A percentile compares a stretch with the other conserved stretches of the same genome.
Conservation (phyloP, 1,284 basidiomycete species). For the Amylostereum areolatum region DNA sequence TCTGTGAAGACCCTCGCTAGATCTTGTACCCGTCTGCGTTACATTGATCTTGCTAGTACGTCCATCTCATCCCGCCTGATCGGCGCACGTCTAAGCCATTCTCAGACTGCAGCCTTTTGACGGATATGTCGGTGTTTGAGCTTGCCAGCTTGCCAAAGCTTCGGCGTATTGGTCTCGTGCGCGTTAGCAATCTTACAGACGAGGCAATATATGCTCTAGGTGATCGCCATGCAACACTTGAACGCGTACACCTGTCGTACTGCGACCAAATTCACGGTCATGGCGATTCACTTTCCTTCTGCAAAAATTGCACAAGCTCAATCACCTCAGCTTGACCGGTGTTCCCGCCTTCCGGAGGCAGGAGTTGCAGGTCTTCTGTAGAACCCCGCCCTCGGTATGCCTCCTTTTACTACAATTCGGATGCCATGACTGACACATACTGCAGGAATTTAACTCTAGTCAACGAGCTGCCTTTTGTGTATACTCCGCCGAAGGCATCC, state of each 20-base stretch:
- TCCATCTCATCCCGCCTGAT: constrained; percentile 15
- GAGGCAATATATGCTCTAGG: constrained; percentile 87
- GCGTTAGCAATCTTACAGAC: constrained; percentile 90
- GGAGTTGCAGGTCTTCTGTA: constrained; percentile 88
- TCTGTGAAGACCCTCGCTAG: constrained; percentile 83
- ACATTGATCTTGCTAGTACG: constrained; percentile 95
- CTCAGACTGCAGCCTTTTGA: constrained; percentile 80
- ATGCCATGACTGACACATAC: background rate
- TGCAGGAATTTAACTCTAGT: constrained; percentile 87
- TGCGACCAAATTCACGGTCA: constrained; percentile 95
- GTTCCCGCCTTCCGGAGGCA: constrained; percentile 84
- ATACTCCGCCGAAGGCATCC: constrained; percentile 89
- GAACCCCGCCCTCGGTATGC: constrained; percentile 79
- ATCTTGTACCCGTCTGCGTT: constrained; percentile 88
- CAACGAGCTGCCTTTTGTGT: constrained; percentile 96
- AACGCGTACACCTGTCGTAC: constrained; percentile 95
- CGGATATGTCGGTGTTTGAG: constrained; percentile 93
- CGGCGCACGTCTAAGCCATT: constrained; percentile 7
- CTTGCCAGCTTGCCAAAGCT: constrained; percentile 86
- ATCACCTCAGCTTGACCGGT: constrained; percentile 95
- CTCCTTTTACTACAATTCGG: background rate
- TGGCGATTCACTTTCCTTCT: constrained; percentile 89
- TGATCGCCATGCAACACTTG: constrained; percentile 76
- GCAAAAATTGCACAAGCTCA: constrained; percentile 82
- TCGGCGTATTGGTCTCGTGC: constrained; percentile 91